A percentile compares a stretch with the other conserved stretches of the same genome.
phyloP scores from a whole-genome alignment of 148 eudicot genomes.

The Rheum nobile region DNA sequence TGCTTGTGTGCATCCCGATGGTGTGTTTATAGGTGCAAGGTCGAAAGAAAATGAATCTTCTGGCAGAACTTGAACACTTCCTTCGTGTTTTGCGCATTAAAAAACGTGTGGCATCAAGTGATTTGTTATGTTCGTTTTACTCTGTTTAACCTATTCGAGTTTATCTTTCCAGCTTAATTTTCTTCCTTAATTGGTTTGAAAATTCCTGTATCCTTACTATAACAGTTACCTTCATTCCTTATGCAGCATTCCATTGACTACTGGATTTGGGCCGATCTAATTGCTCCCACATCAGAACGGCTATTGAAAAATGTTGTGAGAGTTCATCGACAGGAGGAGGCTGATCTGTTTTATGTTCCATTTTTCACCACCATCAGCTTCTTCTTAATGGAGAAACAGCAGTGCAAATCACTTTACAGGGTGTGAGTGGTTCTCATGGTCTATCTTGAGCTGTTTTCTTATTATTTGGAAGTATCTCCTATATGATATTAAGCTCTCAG shows the following conservation, averaged over 20 bases:
- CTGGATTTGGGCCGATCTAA: slow-evolving; percentile 96
- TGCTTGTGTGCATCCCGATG: not conserved
- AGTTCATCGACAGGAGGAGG: slow-evolving; percentile 69
- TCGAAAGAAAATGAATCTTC: not conserved
- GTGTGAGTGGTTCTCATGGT: slow-evolving; percentile 75
- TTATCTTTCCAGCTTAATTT: not conserved
- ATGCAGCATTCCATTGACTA: slow-evolving; percentile 91
- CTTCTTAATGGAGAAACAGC: slow-evolving; percentile 86
- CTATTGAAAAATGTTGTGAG: slow-evolving; percentile 65
- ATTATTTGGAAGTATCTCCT: not conserved
- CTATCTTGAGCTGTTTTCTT: slow-evolving; percentile 5
- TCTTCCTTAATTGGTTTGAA: not conserved
- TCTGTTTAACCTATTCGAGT: not conserved
- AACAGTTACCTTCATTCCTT: slow-evolving; percentile 4
- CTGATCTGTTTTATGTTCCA: slow-evolving; percentile 86
- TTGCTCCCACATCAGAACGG: slow-evolving; percentile 73
- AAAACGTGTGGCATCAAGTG: not conserved
- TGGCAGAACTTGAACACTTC: not conserved
- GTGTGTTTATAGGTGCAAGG: not conserved
- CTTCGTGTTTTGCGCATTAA: not conserved
- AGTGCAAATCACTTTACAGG: slow-evolving; percentile 99
- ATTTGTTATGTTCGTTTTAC: not conserved
- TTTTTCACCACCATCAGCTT: slow-evolving; percentile 92
- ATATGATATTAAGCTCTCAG: not conserved
- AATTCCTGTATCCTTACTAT: not conserved